Conservation (phyloP, 1,284 basidiomycete species). For the Entoloma clypeatum region DNA sequence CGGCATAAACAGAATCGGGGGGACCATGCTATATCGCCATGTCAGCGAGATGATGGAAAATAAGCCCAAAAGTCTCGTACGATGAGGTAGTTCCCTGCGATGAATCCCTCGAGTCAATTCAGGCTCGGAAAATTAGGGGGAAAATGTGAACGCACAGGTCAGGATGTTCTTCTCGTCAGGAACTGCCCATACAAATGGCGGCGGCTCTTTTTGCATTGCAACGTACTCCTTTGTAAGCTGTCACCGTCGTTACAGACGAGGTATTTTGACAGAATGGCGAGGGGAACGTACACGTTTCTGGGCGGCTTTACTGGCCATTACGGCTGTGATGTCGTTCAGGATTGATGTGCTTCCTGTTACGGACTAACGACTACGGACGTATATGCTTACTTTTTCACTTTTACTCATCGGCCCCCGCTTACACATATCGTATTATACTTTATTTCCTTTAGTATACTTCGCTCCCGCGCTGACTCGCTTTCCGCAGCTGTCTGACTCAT, state of each 20-base stretch:
- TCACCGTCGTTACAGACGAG: constrained; percentile 12
- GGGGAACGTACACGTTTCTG: constrained; percentile 67
- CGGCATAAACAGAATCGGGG: constrained; percentile 88
- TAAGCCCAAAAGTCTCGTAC: constrained; percentile 42
- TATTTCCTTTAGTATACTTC: no score
- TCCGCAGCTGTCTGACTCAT: no score
- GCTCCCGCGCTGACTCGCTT: no score
- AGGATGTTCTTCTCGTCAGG: constrained; percentile 97
- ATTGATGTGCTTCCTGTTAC: no score
- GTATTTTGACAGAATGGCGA: constrained; percentile 11
- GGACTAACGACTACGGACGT: no score
- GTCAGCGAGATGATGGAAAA: constrained; percentile 8
- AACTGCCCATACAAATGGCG: constrained; percentile 90
- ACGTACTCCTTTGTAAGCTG: constrained; percentile 89
- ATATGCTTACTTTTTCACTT: no score
- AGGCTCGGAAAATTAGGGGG: constrained; percentile 1
- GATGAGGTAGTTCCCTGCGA: constrained; percentile 86
- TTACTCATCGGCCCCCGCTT: no score
- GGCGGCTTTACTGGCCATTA: constrained; percentile 85
- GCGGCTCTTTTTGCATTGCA: constrained; percentile 89
- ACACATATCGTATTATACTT: no score
- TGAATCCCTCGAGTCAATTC: constrained; percentile 13
- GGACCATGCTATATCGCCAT: constrained; percentile 70
- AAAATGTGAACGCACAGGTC: constrained; percentile 54
- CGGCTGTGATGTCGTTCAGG: no score